phyloP scores from a whole-genome alignment of 345 rosid species.

The Barbarea vulgaris region DNA sequence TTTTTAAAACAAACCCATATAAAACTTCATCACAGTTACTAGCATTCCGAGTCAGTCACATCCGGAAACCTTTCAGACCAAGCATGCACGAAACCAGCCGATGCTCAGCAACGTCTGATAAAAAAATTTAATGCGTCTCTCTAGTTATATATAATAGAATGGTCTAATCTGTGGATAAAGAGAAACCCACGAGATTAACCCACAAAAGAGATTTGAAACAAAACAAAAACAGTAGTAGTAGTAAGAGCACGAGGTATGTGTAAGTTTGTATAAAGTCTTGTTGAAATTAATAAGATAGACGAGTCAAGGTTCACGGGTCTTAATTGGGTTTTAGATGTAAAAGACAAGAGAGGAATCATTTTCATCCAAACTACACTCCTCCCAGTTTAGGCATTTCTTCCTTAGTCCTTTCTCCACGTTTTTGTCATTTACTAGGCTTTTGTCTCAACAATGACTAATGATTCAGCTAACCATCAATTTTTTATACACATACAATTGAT shows the following conservation, averaged over 20 bases:
- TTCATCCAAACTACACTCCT: slow-evolving; percentile 13
- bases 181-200: neutral
- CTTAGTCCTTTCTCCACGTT: slow-evolving; percentile 1
- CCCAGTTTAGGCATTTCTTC: slow-evolving; percentile 24
- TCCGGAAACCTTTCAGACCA: too few species aligned
- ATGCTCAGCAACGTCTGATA: too few species aligned
- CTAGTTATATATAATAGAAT: too few species aligned
- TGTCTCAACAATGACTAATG: slow-evolving; percentile 16
- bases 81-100: too few species aligned
- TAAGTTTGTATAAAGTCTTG: neutral
- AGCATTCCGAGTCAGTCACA: too few species aligned
- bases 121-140: too few species aligned
- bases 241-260: neutral
- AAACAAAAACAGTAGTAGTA: neutral
- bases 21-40: too few species aligned
- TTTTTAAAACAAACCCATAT: too few species aligned
- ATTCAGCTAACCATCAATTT: slow-evolving; percentile 21
- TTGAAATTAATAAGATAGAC: neutral
- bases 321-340: slow-evolving; percentile 1
- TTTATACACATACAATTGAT: neutral
- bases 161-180: too few species aligned
- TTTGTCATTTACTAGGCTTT: slow-evolving; percentile 19
- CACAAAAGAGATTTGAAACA: neutral
- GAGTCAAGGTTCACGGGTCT: slow-evolving; percentile 27
- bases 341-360: slow-evolving; percentile 11